Percentiles rank a stretch among this genome's conserved stretches.
These are phyloP conservation scores for Colletotrichum cordylinicola DNA, from an alignment of 2,329 filamentous ascomycete species.

Conservation along the genomic window DNA sequence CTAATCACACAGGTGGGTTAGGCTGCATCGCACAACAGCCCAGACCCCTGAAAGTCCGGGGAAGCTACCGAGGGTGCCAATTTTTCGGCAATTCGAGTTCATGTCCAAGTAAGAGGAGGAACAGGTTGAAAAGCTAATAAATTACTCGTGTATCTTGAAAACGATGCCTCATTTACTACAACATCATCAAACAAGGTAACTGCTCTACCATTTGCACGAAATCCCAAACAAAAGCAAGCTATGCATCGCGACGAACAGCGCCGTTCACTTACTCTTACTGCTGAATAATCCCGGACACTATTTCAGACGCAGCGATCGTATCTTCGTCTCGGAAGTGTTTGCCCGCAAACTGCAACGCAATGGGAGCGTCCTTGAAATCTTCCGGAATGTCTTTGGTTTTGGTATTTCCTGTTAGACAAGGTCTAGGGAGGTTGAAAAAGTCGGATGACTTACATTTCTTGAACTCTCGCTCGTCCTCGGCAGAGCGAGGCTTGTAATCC, in stretches of 20 bases:
- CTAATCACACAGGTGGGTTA: neutral
- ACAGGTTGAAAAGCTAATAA: neutral
- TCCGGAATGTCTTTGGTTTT: neutral
- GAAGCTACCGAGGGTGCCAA: neutral
- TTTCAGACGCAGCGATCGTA: neutral
- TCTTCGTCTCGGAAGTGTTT: slow-evolving; percentile 12
- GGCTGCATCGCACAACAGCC: neutral
- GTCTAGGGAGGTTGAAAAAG: neutral
- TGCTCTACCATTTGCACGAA: fast-evolving
- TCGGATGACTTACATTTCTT: slow-evolving; percentile 7
- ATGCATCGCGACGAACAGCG: neutral
- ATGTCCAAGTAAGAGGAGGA: neutral
- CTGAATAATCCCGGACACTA: neutral
- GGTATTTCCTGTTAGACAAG: neutral
- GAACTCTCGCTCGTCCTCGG: neutral
- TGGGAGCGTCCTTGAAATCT: neutral
- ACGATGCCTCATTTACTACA: neutral
- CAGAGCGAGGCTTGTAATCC: neutral
- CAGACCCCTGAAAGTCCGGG: neutral
- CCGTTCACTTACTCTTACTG: neutral
- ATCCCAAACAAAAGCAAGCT: neutral
- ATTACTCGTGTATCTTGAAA: neutral
- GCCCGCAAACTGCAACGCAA: slow-evolving; percentile 2
- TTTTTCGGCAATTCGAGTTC: neutral
- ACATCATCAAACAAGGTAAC: neutral